Conservation (phyloP, 768 basidiomycete species). For the Leccinellum luteum region DNA sequence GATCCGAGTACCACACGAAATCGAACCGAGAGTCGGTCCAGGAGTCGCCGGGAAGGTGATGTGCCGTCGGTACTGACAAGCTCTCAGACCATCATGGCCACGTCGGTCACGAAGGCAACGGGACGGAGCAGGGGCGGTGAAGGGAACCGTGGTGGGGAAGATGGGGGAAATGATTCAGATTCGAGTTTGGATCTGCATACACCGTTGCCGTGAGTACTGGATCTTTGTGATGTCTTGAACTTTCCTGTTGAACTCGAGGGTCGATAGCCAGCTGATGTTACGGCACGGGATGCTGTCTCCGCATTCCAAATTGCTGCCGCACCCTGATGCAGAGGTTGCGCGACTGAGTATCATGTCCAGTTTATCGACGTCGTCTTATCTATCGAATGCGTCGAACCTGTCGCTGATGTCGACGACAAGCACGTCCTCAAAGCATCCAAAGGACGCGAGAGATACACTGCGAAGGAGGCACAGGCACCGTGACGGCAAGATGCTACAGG, state of each 20-base stretch:
- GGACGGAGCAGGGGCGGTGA: constrained; percentile 3
- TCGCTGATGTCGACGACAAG: constrained; percentile 25
- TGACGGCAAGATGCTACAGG: constrained; percentile 54
- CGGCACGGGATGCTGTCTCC: constrained; percentile 66
- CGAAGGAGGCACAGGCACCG: constrained; percentile 57
- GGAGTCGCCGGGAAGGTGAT: constrained; percentile 8
- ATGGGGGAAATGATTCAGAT: constrained; percentile 47
- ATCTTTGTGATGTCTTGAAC: constrained; percentile 3
- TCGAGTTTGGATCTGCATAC: constrained; percentile 69
- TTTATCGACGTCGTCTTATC: constrained; percentile 23
- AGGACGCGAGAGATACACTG: constrained; percentile 58
- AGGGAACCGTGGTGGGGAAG: constrained; percentile 12
- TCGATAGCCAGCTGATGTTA: constrained; percentile 58
- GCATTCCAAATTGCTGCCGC: constrained; percentile 56
- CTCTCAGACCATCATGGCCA: background rate
- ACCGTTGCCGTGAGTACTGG: constrained; percentile 56
- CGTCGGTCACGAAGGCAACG: background rate
- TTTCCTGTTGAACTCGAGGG: background rate
- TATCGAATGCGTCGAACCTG: constrained; percentile 25
- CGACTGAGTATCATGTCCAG: constrained; percentile 28
- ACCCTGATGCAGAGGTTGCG: constrained; percentile 5
- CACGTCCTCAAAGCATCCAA: constrained; percentile 32
- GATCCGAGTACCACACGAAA: constrained; percentile 15
- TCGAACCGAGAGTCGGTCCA: constrained; percentile 13
- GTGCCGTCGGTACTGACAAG: constrained; percentile 11